Evolutionary conservation across 768 basidiomycete species (phyloP), one percentile per base, ranked within the genome.

Genomic region (Boletales sp.): DNA sequence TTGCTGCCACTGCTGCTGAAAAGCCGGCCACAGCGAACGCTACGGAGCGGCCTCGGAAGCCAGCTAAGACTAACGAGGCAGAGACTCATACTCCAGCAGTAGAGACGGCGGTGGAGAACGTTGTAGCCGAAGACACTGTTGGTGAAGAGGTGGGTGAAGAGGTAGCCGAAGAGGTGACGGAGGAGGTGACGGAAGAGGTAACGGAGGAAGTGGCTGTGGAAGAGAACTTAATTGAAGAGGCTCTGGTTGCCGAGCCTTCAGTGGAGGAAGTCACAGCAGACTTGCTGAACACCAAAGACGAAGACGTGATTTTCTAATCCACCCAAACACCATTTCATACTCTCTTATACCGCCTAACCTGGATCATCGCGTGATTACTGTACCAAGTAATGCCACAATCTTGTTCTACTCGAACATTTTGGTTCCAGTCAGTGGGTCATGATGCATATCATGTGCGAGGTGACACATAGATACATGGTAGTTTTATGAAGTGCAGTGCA

Each of bases 271-370:
- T 69, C 13, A 66, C 67, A 8, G 72, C 72, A 40, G 80, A 95
- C 69, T 74, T 97, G 59, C 72, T 97, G 50, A 86, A 82, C 57
- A 87, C 82, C 57, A 95, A 92, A 67, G 94, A 97, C 63, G 82
- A 81, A 47, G 94, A 97, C 71, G 82, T 97, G 43, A 97, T 97
- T 67, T 97, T 97, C 75, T 97, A 67, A 78, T 24, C 8, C 43
- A 19, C 27, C 42, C 37, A 11, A 44, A 29, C 30, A 36, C 18
- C 34, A 30, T 29, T 34, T 18, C 32, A 35, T 41, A 8, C 41
- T 29, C 24, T 39, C 40, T 35, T 34, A 63, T 63, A 53, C 53
- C 58, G 53, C 30, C 48, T 15, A 46, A 49, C 19, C 32, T 43
- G 12, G 21, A 50, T 27, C 39, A 24, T 44, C 10, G 31, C 43